phyloP scores from a whole-genome alignment of 768 basidiomycete species.

The Mycena capillaripes region DNA sequence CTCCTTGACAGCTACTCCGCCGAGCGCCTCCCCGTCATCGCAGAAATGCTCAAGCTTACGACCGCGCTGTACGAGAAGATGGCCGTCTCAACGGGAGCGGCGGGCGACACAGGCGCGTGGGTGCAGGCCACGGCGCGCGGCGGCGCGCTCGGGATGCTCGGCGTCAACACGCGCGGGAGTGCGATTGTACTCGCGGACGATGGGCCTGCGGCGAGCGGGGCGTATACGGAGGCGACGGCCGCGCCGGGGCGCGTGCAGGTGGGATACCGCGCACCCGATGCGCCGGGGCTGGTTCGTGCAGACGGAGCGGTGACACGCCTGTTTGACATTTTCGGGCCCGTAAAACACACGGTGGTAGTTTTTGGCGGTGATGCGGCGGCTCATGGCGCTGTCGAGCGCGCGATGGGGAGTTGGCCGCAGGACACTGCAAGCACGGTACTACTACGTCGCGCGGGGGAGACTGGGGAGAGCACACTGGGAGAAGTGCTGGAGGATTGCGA shows the following conservation, averaged over 20 bases:
- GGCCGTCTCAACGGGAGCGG: background rate
- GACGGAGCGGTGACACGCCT: constrained; percentile 31
- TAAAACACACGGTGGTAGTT: constrained; percentile 47
- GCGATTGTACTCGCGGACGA: background rate
- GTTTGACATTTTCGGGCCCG: constrained; percentile 43
- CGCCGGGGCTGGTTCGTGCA: constrained; percentile 18
- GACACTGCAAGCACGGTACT: background rate
- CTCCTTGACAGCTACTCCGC: constrained; percentile 56
- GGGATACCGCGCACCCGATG: constrained; percentile 21
- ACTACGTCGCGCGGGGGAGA: constrained; percentile 31
- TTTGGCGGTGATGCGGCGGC: constrained; percentile 34
- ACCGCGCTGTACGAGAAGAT: constrained; percentile 9
- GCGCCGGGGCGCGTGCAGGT: constrained; percentile 25
- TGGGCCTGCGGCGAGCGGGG: background rate
- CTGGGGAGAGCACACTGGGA: constrained; percentile 30
- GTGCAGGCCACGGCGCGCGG: constrained; percentile 4
- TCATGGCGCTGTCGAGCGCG: background rate
- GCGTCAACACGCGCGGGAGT: constrained; percentile 20
- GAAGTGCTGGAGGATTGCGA: constrained; percentile 23
- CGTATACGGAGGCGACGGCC: background rate
- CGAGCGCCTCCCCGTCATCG: constrained; percentile 61
- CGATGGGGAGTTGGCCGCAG: background rate
- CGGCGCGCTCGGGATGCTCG: constrained; percentile 6
- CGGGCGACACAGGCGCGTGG: no score
- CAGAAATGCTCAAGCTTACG: constrained; percentile 56